Conservation (phyloP, 768 basidiomycete genomes). For the Suillus subluteus region DNA sequence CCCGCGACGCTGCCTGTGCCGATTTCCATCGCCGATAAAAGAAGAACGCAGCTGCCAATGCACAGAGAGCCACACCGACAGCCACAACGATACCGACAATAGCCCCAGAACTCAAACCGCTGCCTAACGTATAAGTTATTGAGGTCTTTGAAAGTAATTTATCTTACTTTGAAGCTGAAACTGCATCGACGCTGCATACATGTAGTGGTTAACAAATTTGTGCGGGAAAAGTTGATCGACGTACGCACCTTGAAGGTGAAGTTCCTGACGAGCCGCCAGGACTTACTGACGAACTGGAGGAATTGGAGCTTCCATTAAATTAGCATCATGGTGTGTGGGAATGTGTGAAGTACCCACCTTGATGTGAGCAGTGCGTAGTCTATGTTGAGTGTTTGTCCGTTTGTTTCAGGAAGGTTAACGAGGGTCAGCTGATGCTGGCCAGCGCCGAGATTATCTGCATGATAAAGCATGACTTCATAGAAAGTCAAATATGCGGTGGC, state of each 20-base stretch:
- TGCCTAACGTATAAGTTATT: slow-evolving; percentile 13
- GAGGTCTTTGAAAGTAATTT: neutral
- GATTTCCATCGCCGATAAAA: slow-evolving; percentile 36
- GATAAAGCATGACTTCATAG: slow-evolving; percentile 38
- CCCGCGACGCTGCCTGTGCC: slow-evolving; percentile 18
- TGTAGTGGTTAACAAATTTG: neutral
- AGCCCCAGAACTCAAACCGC: slow-evolving; percentile 24
- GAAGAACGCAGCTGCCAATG: slow-evolving; percentile 21
- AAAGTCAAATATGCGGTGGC: slow-evolving; percentile 19
- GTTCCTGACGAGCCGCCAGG: slow-evolving; percentile 10
- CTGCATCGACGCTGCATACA: neutral
- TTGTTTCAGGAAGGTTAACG: slow-evolving; percentile 31
- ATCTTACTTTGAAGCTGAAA: slow-evolving; percentile 22
- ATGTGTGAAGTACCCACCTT: slow-evolving; percentile 19
- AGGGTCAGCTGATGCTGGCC: slow-evolving; percentile 40
- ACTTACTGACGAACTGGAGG: neutral
- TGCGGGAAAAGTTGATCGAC: too few species aligned
- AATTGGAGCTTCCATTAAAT: neutral
- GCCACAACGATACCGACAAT: slow-evolving; percentile 28
- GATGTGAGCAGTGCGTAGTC: slow-evolving; percentile 36
- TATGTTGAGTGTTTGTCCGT: slow-evolving; percentile 30
- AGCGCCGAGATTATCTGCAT: slow-evolving; percentile 42
- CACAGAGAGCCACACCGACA: slow-evolving; percentile 17
- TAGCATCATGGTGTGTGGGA: neutral
- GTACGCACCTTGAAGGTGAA: slow-evolving; percentile 6